phyloP scores from a whole-genome alignment of 2,329 filamentous ascomycete species.

The Ascochyta rabiei region DNA sequence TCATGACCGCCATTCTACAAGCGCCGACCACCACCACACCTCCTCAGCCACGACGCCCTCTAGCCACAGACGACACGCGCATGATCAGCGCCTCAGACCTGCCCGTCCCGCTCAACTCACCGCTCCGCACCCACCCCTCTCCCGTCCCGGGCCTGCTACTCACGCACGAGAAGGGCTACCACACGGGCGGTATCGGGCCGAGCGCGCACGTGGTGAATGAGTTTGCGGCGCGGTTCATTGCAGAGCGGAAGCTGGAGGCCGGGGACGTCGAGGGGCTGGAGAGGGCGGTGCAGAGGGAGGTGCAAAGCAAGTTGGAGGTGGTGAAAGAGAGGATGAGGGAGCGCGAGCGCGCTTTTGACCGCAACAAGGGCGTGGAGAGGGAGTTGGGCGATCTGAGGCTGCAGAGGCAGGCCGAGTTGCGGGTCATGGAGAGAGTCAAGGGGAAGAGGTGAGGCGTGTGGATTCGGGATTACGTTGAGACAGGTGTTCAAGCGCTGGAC shows the following conservation, averaged over 20 bases:
- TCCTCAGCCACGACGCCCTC: constrained; percentile 16
- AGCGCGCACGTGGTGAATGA: constrained; percentile 40
- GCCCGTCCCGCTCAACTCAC: constrained; percentile 52
- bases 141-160: constrained; percentile 53
- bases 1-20: constrained; percentile 50
- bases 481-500: no score
- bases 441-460: constrained; percentile 33
- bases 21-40: constrained; percentile 27
- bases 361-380: constrained; percentile 51
- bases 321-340: constrained; percentile 47
- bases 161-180: constrained; percentile 55
- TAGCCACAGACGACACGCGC: constrained; percentile 27
- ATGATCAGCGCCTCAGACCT: constrained; percentile 44
- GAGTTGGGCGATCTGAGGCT: constrained; percentile 52
- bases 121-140: constrained; percentile 50
- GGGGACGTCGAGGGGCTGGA: constrained; percentile 44
- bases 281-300: constrained; percentile 39
- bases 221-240: constrained; percentile 51
- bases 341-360: constrained; percentile 49
- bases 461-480: no score
- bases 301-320: constrained; percentile 45
- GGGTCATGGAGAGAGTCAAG: constrained; percentile 51
- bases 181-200: constrained; percentile 55
- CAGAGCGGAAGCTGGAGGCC: constrained; percentile 40
- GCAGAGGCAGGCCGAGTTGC: constrained; percentile 53